Evolutionary conservation across 257 asterid genomes (phyloP).

Genomic region (Linaria vulgaris): DNA sequence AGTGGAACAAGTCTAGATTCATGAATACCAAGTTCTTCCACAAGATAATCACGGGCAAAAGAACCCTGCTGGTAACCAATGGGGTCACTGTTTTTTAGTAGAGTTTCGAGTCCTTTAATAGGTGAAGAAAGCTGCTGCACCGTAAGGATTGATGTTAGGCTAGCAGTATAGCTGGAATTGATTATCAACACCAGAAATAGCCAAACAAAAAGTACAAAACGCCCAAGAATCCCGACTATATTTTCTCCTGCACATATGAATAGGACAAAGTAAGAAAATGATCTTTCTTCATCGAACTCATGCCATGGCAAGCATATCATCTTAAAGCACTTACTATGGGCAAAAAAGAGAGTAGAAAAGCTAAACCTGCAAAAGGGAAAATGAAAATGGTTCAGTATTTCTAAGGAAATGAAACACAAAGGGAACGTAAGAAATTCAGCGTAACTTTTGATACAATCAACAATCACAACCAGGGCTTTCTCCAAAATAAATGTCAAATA

Average conservation of each 20-base stretch:
- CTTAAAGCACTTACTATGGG: constrained; percentile 41
- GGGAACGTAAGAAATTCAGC: constrained; percentile 5
- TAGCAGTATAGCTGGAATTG: constrained; percentile 64
- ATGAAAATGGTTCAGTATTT: no score
- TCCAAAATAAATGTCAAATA: no score
- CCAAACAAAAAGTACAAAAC: constrained; percentile 55
- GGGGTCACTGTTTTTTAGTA: constrained; percentile 35
- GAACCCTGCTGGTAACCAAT: constrained; percentile 62
- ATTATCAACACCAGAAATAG: constrained; percentile 60
- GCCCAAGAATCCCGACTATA: constrained; percentile 53
- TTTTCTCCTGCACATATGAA: constrained; percentile 45
- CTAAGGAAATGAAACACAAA: no score
- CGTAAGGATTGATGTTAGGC: constrained; percentile 68
- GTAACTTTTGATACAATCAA: no score
- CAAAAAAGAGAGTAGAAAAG: constrained; percentile 42
- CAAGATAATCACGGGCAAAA: constrained; percentile 49
- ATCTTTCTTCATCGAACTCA: background rate
- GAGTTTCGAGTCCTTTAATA: constrained; percentile 53
- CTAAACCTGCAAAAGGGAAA: constrained; percentile 40
- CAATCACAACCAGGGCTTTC: no score
- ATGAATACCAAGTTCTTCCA: constrained; percentile 45
- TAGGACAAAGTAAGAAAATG: background rate
- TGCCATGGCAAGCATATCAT: background rate
- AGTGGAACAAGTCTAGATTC: constrained; percentile 59
- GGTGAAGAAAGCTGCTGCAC: constrained; percentile 59